A percentile compares a stretch with the other conserved stretches of the same genome.
Conservation (phyloP, 345 rosid genomes). For the Adansonia digitata region DNA sequence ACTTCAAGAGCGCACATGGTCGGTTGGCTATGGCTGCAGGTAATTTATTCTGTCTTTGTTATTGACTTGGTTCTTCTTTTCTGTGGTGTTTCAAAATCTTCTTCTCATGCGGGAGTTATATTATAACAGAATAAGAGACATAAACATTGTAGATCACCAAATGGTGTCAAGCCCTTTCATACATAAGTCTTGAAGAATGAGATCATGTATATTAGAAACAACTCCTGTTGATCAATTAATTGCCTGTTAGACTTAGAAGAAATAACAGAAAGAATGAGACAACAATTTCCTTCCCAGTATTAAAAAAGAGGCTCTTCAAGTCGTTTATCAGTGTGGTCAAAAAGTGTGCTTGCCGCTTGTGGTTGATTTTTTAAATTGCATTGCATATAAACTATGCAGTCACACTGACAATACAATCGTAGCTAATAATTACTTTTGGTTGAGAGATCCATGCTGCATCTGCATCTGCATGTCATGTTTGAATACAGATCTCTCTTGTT, state of each 20-base stretch:
- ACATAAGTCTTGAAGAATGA: background rate
- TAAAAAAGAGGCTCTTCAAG: background rate
- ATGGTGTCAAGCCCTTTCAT: background rate
- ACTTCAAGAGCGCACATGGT: slow-evolving; percentile 50
- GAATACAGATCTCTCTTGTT: background rate
- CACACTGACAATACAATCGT: background rate
- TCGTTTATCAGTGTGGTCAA: background rate
- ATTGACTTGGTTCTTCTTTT: background rate
- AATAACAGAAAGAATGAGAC: background rate
- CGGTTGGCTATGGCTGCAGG: slow-evolving; percentile 47
- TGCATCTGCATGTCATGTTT: background rate
- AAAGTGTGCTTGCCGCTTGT: background rate
- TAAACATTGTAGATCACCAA: background rate
- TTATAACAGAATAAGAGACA: background rate
- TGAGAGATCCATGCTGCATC: background rate
- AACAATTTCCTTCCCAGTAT: background rate
- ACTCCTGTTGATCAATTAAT: background rate
- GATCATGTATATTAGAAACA: background rate
- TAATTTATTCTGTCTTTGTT: slow-evolving; percentile 22
- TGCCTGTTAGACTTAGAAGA: background rate
- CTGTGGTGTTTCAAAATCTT: background rate
- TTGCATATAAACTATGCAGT: background rate
- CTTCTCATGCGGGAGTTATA: background rate
- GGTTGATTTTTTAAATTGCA: background rate
- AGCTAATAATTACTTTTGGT: background rate